These are phyloP conservation scores for Phascolomyces articulosus DNA, from an alignment of 371 early-diverging fungal species.

Conservation along the genomic window DNA sequence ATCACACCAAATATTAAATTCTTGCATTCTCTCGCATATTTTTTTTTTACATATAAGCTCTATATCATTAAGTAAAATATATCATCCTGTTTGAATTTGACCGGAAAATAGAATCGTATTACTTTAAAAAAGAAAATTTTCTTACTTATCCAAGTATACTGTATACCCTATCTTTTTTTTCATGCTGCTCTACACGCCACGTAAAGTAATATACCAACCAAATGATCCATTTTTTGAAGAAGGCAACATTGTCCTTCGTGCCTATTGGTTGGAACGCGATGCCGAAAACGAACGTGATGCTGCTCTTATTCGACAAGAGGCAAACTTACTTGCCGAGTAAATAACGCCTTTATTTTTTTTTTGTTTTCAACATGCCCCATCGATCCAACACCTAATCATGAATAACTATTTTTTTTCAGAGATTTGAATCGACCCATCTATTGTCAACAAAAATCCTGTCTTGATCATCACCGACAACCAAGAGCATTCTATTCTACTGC, in stretches of 20 bases:
- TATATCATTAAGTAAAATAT: no score
- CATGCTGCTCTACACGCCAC: slow-evolving; percentile 32
- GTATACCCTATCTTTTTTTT: neutral
- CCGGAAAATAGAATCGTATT: no score
- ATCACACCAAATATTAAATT: no score
- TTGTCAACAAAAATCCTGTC: slow-evolving; percentile 33
- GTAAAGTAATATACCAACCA: slow-evolving; percentile 27
- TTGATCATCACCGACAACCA: slow-evolving; percentile 13
- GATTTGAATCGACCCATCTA: slow-evolving; percentile 16
- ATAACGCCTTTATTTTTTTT: no score
- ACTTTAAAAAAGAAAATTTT: neutral
- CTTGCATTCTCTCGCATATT: no score
- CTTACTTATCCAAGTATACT: neutral
- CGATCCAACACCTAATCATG: no score
- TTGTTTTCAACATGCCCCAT: no score
- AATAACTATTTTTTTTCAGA: no score
- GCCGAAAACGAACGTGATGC: slow-evolving; percentile 16
- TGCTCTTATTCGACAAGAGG: slow-evolving; percentile 33
- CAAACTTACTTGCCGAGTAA: slow-evolving; percentile 20
- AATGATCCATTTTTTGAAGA: slow-evolving; percentile 56
- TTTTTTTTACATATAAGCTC: no score
- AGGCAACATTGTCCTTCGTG: slow-evolving; percentile 55
- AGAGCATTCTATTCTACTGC: slow-evolving; percentile 34
- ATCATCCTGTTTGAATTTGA: no score
- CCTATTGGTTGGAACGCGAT: slow-evolving; percentile 47